These are phyloP conservation scores for Zygotorulaspora mrakii DNA, from an alignment of 1,139 yeast genomes.

Conservation along the genomic window DNA sequence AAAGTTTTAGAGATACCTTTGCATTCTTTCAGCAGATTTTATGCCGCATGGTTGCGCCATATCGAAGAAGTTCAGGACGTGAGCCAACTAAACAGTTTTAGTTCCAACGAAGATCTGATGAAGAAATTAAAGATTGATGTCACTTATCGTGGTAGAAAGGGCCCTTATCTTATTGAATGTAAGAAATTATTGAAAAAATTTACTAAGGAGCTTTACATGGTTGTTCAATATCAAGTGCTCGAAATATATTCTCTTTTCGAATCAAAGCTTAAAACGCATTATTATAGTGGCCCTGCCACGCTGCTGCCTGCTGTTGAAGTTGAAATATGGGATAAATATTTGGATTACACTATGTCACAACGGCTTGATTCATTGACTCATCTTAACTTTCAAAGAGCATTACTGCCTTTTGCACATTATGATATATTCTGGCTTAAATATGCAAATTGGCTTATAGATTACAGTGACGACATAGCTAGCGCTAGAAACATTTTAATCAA, in stretches of 20 bases:
- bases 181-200: constrained; percentile 31
- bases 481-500: constrained; percentile 27
- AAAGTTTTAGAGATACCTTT: constrained; percentile 67
- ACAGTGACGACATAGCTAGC: constrained; percentile 21
- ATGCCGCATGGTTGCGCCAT: constrained; percentile 43
- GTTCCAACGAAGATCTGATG: constrained; percentile 30
- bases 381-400: constrained; percentile 34
- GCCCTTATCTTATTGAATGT: constrained; percentile 31
- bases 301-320: constrained; percentile 27
- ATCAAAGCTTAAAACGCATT: constrained; percentile 27
- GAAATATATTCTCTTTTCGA: constrained; percentile 34
- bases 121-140: constrained; percentile 36
- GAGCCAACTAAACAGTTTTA: constrained; percentile 32
- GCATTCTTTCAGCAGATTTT: constrained; percentile 69
- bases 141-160: constrained; percentile 27
- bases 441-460: constrained; percentile 32
- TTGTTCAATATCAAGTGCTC: constrained; percentile 32
- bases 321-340: constrained; percentile 30
- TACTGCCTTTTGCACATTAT: constrained; percentile 31
- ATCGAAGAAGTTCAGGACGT: constrained; percentile 41
- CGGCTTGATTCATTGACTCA: constrained; percentile 23
- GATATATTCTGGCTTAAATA: constrained; percentile 35
- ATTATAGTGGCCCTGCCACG: constrained; percentile 30
- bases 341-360: constrained; percentile 28
- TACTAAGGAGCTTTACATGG: constrained; percentile 35